These are phyloP conservation scores for Rubroboletus satanas DNA, from an alignment of 768 basidiomycete genomes.

Conservation along the genomic window DNA sequence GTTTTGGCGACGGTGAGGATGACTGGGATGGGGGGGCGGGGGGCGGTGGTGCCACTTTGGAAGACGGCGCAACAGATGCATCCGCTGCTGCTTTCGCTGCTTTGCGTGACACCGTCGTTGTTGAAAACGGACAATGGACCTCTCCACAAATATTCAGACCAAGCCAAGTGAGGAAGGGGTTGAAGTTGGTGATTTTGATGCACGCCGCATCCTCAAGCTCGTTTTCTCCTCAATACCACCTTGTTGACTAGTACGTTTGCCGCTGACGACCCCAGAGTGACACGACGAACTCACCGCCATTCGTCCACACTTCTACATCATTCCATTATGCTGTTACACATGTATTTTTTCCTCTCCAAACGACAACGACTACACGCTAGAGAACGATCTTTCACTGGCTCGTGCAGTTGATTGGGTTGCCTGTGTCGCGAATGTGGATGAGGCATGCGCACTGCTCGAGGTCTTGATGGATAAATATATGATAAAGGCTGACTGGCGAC, in stretches of 20 bases:
- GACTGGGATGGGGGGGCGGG: background rate
- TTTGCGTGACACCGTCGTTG: constrained; percentile 61
- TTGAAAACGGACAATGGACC: too few species aligned
- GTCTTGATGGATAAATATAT: constrained; percentile 25
- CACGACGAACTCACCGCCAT: background rate
- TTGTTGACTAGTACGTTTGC: too few species aligned
- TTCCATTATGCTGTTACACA: constrained; percentile 9
- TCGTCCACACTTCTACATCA: background rate
- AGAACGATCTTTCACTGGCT: background rate
- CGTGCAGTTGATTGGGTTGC: constrained; percentile 27
- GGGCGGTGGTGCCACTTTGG: constrained; percentile 12
- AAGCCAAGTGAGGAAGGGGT: too few species aligned
- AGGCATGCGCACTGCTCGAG: constrained; percentile 14
- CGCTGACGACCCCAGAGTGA: background rate
- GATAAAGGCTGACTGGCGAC: too few species aligned
- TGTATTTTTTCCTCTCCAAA: constrained; percentile 4
- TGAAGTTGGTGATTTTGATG: too few species aligned
- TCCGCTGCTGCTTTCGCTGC: constrained; percentile 42
- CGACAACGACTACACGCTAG: background rate
- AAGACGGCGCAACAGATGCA: constrained; percentile 9
- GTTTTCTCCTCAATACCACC: too few species aligned
- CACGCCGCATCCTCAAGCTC: too few species aligned
- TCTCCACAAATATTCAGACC: too few species aligned
- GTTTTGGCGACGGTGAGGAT: constrained; percentile 10
- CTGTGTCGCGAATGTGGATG: background rate